Conservation (phyloP, 2,329 filamentous ascomycete species). For the Furcasterigmium furcatum region DNA sequence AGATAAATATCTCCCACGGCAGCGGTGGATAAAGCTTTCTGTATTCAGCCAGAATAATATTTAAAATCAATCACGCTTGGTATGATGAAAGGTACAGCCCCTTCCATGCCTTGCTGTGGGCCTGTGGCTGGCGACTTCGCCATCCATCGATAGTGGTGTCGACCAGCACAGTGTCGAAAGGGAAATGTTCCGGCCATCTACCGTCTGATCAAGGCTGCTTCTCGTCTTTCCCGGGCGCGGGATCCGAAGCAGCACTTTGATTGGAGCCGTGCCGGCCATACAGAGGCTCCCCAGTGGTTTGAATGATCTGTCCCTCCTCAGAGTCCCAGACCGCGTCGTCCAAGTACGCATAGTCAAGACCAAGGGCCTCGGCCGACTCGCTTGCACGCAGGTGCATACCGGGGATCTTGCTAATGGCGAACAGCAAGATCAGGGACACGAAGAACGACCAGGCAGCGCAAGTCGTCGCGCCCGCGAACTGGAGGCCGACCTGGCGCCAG, state of each 20-base stretch:
- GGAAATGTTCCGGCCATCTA: not conserved
- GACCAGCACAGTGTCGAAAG: no score
- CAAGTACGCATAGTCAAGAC: not conserved
- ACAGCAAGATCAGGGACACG: constrained; percentile 48
- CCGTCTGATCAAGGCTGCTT: not conserved
- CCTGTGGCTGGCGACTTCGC: no score
- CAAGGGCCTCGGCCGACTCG: not conserved
- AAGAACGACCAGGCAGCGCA: constrained; percentile 53
- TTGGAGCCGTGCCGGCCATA: not conserved
- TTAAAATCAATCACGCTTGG: no score
- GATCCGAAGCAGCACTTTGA: not conserved
- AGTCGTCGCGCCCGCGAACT: constrained; percentile 54
- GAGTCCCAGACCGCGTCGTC: not conserved
- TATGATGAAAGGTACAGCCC: no score
- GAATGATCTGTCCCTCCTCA: not conserved
- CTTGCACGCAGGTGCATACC: constrained; percentile 48
- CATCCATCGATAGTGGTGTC: no score
- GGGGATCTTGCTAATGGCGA: constrained; percentile 55
- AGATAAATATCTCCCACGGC: no score
- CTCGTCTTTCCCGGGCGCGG: not conserved
- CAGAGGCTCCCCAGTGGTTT: not conserved
- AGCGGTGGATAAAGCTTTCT: no score
- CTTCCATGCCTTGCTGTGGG: no score
- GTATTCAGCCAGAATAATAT: no score
- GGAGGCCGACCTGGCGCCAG: constrained; percentile 52